Evolutionary conservation across 495 filamentous ascomycete genomes (phyloP), one percentile per base, ranked within the genome.

Genomic region (Penicillium fimorum): DNA sequence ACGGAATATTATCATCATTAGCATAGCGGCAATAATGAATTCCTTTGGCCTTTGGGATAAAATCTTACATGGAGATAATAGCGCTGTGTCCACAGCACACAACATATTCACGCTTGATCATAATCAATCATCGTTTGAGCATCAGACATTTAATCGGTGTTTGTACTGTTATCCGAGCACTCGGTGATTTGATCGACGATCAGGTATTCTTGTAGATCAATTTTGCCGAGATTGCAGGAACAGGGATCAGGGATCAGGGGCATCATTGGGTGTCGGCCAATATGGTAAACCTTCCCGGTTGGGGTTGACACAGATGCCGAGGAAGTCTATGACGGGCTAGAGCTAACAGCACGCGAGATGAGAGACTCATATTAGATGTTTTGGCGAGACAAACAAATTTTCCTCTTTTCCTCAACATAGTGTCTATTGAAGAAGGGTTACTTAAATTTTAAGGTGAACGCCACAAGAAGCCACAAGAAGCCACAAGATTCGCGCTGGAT

Each of bases 191-290:
- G 54, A 5, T 37, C 11, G 0, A 22, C 9, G 11, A 61, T 54
- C 17, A 51, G 12, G 1, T 12, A 11, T 12, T 57, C 17, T 18
- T 58, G 55, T 27, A 38, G 41, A 11, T 42, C 46, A 2, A 64
- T 42, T 17, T 64, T 51, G 4, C 58, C 63, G 2, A 66, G 20
- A 24, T 63, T 65, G 61, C 66, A 69, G 3, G 66, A 67, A 27
- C 64, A 69, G 7, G 61, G 54, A 18, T 53, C 64, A 69, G 7
- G 61, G 54, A 18, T 53, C 64, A 4, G 61, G 51, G 5, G 61
- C 66, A 35, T 67, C 56, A 9, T 60, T 57, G 0, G 66, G 64
- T 5, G 59, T 42, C 8, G 66, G 64, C 51, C 56, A 69, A 47
- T 60, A 69, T 6, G 66, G 66, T n/a, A 67, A 44, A 3, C 41